These are phyloP conservation scores for Stachybotrys chartarum DNA, from an alignment of 2,329 filamentous ascomycete species.

Conservation along the genomic window DNA sequence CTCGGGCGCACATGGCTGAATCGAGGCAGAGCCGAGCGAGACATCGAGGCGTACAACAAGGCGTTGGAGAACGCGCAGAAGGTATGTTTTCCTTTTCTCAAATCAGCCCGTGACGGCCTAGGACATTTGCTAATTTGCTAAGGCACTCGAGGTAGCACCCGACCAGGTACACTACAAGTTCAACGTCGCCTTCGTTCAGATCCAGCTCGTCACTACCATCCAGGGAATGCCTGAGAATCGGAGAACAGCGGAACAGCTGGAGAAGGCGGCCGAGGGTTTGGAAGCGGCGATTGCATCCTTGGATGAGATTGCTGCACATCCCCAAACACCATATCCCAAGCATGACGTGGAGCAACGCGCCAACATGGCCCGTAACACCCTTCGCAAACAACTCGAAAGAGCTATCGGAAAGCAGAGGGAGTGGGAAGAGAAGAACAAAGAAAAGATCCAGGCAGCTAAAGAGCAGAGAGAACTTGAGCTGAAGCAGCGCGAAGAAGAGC, in stretches of 20 bases:
- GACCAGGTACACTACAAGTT: constrained; percentile 91
- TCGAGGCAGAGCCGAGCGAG: constrained; percentile 60
- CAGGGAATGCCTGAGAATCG: constrained; percentile 68
- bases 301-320: constrained; percentile 55
- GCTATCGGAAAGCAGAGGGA: constrained; percentile 78
- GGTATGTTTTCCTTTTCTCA: constrained; percentile 32
- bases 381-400: constrained; percentile 84
- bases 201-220: constrained; percentile 80
- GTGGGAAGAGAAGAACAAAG: constrained; percentile 89
- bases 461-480: constrained; percentile 76
- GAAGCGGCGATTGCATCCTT: constrained; percentile 75
- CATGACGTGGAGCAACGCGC: constrained; percentile 89
- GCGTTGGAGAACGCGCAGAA: constrained; percentile 56
- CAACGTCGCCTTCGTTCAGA: constrained; percentile 96
- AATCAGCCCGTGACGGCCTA: neutral
- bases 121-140: constrained; percentile 6
- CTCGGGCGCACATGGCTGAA: constrained; percentile 83
- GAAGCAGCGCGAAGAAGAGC: constrained; percentile 68
- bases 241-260: constrained; percentile 71
- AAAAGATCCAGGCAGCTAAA: constrained; percentile 75
- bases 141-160: constrained; percentile 71
- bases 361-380: constrained; percentile 94
- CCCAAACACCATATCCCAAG: constrained; percentile 77
- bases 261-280: constrained; percentile 71
- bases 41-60: constrained; percentile 49